Base-by-base conservation (phyloP, 2,329 filamentous ascomycete genomes). In the Domatiomyces globalis region DNA sequence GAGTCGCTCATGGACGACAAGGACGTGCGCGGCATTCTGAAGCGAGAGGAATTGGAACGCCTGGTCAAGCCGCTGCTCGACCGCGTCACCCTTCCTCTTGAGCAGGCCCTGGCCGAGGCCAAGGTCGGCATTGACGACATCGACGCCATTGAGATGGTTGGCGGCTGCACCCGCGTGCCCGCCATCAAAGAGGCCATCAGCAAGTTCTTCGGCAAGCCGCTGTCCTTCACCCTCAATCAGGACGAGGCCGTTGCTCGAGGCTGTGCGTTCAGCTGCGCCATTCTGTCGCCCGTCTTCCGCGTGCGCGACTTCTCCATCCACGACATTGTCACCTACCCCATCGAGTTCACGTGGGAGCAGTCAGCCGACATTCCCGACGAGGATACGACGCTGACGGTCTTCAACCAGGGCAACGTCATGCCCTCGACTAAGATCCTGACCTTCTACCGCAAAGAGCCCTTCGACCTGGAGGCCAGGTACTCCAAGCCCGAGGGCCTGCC, bases 341-440 rank as follows among this genome's bases (percentile, higher is more conserved):
- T 98, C 68, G 90, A 98, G 68, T 98, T 98, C 70, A 85, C 84
- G 49, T 98, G 92, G 92, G 92, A 98, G 76, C 94, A 96, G 77
- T 94, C 90, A 22, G 82, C 88, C 54, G 92, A 98, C 65, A 98
- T 98, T 62, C 92, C 92, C 22, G 92, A 98, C 63, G 92, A 98
- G 76, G 92, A 96, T 69, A 96, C 92, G 51, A 94, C 83, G 73
- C 76, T 98, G 62, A 95, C 87, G 36, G 92, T 98, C 64, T 98
- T 98, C 73, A 94, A 92, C 79, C 88, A 85, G 71, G 90, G 90
- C 69, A 95, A 95, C 66, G 82, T 94, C 58, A 84, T 98, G 77
- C 92, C 92, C 50, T 96, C 90, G 5, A 98, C 92, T 59, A 98
- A 98, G 79, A 96, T 98, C 60, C 81, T 98, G 50, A 98, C 92